Conservation (phyloP, 2,329 filamentous ascomycete genomes). For the Simplicillium sp. region DNA sequence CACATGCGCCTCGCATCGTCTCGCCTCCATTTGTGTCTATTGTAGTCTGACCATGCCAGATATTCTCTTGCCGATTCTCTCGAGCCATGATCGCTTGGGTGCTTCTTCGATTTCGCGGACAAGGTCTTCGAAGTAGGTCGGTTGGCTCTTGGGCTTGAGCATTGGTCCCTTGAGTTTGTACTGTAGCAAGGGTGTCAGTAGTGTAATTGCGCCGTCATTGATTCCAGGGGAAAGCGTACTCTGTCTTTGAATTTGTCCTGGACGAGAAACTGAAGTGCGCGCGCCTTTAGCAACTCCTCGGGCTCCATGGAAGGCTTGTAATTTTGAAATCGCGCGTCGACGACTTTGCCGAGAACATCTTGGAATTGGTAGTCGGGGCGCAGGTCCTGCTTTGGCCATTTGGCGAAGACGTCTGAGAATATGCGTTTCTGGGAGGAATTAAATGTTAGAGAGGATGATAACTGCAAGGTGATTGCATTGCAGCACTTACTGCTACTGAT, state of each 20-base stretch:
- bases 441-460: conserved; percentile 1
- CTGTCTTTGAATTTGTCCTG: conserved; percentile 48
- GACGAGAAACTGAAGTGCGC: conserved; percentile 49
- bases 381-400: conserved; percentile 56
- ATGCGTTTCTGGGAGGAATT: conserved; percentile 19
- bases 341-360: conserved; percentile 35
- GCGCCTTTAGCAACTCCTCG: conserved; percentile 45
- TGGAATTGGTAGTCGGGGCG: conserved; percentile 55
- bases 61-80: conserved; percentile 41
- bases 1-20: background rate
- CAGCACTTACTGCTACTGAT: conserved; percentile 14
- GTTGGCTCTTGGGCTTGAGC: conserved; percentile 51
- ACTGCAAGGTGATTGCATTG: background rate
- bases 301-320: conserved; percentile 28
- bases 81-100: conserved; percentile 45
- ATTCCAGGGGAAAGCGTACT: conserved; percentile 27
- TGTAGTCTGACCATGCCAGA: conserved; percentile 50
- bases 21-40: conserved; percentile 20
- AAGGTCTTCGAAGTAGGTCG: conserved; percentile 53
- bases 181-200: conserved; percentile 13
- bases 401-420: conserved; percentile 29
- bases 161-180: conserved; percentile 36
- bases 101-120: conserved; percentile 54
- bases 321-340: conserved; percentile 23
- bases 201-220: too few relatives aligned